Percentiles rank a stretch among this genome's conserved stretches.
These are phyloP conservation scores for Syzygium oleosum DNA, from an alignment of 345 rosid genomes.

Conservation along the genomic window DNA sequence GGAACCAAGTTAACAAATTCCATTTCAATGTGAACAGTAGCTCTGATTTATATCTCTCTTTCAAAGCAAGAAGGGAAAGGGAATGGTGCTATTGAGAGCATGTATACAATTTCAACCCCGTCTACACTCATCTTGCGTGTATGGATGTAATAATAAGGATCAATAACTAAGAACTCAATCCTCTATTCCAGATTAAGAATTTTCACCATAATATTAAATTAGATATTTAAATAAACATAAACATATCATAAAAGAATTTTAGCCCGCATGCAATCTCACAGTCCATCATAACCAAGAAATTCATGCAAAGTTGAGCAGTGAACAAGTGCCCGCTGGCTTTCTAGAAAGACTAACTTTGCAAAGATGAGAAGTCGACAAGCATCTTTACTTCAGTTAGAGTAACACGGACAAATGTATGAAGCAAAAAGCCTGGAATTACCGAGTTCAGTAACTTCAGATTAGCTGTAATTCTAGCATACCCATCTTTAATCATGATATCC, in stretches of 20 bases:
- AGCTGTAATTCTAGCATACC: constrained; percentile 51
- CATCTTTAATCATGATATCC: constrained; percentile 64
- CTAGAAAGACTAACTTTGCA: neutral
- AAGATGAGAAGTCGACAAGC: neutral
- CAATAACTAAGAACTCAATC: neutral
- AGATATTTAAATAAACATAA: neutral
- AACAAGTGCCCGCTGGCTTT: neutral
- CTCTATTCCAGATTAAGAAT: neutral
- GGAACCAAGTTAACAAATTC: neutral
- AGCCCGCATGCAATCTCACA: neutral
- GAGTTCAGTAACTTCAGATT: constrained; percentile 57
- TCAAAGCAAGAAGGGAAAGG: neutral
- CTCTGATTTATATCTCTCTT: neutral
- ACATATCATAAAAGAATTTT: neutral
- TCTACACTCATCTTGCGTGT: neutral
- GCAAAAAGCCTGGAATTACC: constrained; percentile 22
- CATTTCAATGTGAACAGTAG: neutral
- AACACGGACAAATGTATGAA: neutral
- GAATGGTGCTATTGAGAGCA: neutral
- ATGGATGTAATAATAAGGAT: neutral
- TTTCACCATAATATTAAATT: neutral
- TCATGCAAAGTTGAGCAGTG: neutral
- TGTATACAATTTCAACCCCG: neutral
- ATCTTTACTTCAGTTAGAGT: neutral
- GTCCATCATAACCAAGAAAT: neutral